Base-by-base conservation (phyloP, 2,329 filamentous ascomycete species). In the Thielaviopsis cerberus region DNA sequence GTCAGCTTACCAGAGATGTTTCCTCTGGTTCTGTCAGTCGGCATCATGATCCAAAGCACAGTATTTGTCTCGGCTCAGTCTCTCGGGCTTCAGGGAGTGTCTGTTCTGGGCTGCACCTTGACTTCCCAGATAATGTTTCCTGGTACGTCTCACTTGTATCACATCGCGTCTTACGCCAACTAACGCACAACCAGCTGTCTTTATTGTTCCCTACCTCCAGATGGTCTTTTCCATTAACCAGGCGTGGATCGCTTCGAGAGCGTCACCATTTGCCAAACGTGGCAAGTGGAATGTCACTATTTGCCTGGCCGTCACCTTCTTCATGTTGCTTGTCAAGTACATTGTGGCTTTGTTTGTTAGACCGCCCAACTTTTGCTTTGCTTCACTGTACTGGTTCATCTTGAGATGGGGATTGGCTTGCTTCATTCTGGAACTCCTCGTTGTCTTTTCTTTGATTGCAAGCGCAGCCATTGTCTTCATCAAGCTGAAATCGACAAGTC, bases 381-480 rank as follows among this genome's bases (percentile, higher is more conserved):
- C 80, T 24, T 81, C 80, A 5, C 72, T 87, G 7, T 79, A 85
- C 63, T 86, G 80, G 79, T 84, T 83, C 61, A 71, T 85, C 50
- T 73, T 77, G 58, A 74, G 72, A 63, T 86, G 81, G 69, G 75
- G 79, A n/a, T 66, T 74, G 15, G 74, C 76, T 4, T 77, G 75
- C 59, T 76, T 86, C 58, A 72, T 72, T 10, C 65, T 84, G 1
- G 66, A 85, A 11, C 67, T 75, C 23, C 65, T 72, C 22, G 72
- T 83, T 51, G 69, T 75, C n/a, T 66, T 72, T 37, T 65, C 75
- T 24, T 69, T 85, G 56, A 65, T 80, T 15, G 62, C 74, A 13
- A 73, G 76, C 62, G 73, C 73, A n/a, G 64, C 74, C 13, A 67
- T 76, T 25, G 76, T 85, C 54, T 82, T 79, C 65, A 66, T 77